Evolutionary conservation across 2,329 filamentous ascomycete genomes (phyloP), one percentile per base, ranked within the genome.

Genomic region (Trichoderma guizhouense): DNA sequence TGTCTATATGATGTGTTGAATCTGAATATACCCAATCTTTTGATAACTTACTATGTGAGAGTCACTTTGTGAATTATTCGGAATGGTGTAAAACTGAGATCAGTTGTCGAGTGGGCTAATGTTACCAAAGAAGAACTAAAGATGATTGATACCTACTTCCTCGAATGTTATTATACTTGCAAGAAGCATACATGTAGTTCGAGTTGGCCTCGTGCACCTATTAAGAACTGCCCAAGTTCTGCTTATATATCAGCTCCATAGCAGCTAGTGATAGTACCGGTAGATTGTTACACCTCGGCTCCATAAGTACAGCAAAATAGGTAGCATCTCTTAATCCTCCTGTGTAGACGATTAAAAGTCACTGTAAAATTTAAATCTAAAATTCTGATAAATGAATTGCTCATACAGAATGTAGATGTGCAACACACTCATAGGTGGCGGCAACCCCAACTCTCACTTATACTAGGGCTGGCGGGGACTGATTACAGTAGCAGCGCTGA

Each of bases 1-100:
- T 28, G 21, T 57, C 47, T 36, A 26, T 47, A 47, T n/a, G 63
- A 28, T 62, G 18, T 65, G 64, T 51, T 39, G 30, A 6, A n/a
- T 47, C n/a, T 66, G 14, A 71, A 71, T 57, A 62, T 64, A 71
- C 60, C 60, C 64, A 26, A 21, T 57, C 51, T 39, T 14, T 57
- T 6, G n/a, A 55, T 5, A 36, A 34, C 15, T 36, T 15, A 0
- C 4, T n/a, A 47, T 47, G 39, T 7, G 18, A 47, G 43, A 43
- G 39, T 43, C 34, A 15, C 34, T 1, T 15, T 36, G 14, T 36
- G 34, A 15, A 36, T 2, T 36, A 6, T 36, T 36, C 39, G 15
- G 39, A 43, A 43, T 2, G 15, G 1, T 43, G 39, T 9, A 18
- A n/a, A 43, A n/a, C 15, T 43, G 15, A 9, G 7, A 9, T n/a